Evolutionary conservation across 176 grass and related monocot genomes (phyloP).

Genomic region (Pharus latifolius): DNA sequence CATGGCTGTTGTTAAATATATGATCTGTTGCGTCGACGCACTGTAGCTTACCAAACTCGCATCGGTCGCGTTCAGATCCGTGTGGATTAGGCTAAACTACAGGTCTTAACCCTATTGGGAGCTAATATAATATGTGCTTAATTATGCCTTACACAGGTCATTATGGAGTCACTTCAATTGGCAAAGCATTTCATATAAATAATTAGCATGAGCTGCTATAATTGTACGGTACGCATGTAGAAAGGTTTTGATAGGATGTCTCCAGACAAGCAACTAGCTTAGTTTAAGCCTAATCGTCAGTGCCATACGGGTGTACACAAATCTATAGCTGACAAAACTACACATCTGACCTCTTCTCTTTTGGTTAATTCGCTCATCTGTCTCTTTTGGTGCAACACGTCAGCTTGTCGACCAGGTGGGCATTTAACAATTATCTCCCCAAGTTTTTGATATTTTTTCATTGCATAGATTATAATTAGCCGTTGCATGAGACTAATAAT

Average conservation of each 20-base stretch:
- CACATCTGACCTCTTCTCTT: not conserved
- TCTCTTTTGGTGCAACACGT: too few species aligned
- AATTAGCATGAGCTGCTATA: slow-evolving; percentile 20
- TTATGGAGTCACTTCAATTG: slow-evolving; percentile 23
- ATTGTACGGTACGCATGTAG: slow-evolving; percentile 41
- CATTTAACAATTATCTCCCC: too few species aligned
- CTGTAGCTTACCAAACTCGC: slow-evolving; percentile 6
- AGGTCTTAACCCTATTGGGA: not conserved
- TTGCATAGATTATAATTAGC: slow-evolving; percentile 1
- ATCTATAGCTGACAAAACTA: slow-evolving; percentile 25
- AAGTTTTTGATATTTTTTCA: too few species aligned
- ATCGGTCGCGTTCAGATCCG: slow-evolving; percentile 7
- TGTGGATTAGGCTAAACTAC: slow-evolving; percentile 9
- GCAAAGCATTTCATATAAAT: slow-evolving; percentile 17
- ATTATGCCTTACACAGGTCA: slow-evolving; percentile 11
- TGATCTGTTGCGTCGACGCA: not conserved
- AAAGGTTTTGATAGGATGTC: slow-evolving; percentile 49
- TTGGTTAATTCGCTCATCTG: not conserved
- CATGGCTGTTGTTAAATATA: too few species aligned
- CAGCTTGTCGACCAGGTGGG: too few species aligned
- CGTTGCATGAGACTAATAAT: slow-evolving; percentile 19
- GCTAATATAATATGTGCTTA: not conserved
- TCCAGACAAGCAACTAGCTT: slow-evolving; percentile 35
- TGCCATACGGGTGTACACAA: slow-evolving; percentile 9
- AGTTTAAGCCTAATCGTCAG: slow-evolving; percentile 27